Evolutionary conservation across 179 eudicot species (phyloP).

Genomic region (Actinidia chinensis): DNA sequence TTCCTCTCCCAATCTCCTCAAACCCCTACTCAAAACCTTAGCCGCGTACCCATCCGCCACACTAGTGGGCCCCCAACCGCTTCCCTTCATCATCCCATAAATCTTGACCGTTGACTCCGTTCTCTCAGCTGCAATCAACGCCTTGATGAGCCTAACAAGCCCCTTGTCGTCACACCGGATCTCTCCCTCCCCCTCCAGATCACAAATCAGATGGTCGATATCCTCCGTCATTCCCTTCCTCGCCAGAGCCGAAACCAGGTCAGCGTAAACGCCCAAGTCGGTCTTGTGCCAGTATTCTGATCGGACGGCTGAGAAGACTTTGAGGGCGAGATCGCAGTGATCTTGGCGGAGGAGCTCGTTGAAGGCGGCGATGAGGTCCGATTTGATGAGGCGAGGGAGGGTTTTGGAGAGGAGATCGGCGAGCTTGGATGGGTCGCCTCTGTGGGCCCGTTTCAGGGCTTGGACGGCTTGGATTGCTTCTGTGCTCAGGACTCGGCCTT

Average conservation of each 20-base stretch:
- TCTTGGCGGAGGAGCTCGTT: conserved; percentile 81
- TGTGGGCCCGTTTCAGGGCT: conserved; percentile 65
- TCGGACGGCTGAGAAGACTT: conserved; percentile 56
- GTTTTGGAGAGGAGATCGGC: conserved; percentile 25
- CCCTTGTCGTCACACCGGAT: conserved; percentile 52
- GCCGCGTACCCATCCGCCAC: conserved; percentile 71
- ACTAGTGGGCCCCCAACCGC: conserved; percentile 57
- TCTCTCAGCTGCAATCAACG: conserved; percentile 52
- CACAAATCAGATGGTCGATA: conserved; percentile 54
- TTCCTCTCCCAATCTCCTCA: conserved; percentile 65
- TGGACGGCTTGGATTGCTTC: conserved; percentile 95
- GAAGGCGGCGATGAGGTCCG: conserved; percentile 76
- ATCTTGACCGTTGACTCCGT: conserved; percentile 59
- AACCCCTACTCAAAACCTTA: conserved; percentile 69
- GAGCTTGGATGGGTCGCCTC: conserved; percentile 27
- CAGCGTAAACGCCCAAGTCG: conserved; percentile 44
- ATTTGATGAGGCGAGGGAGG: conserved; percentile 65
- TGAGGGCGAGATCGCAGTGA: conserved; percentile 50
- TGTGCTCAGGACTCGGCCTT: conserved; percentile 68
- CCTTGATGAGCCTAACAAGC: conserved; percentile 56
- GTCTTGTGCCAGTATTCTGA: conserved; percentile 52
- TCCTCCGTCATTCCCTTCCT: conserved; percentile 44
- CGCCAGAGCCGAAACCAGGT: conserved; percentile 45
- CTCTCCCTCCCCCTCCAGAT: conserved; percentile 42
- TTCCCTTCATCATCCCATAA: conserved; percentile 70